phyloP scores from a whole-genome alignment of 768 basidiomycete genomes.

The Panaeolus papilionaceus region DNA sequence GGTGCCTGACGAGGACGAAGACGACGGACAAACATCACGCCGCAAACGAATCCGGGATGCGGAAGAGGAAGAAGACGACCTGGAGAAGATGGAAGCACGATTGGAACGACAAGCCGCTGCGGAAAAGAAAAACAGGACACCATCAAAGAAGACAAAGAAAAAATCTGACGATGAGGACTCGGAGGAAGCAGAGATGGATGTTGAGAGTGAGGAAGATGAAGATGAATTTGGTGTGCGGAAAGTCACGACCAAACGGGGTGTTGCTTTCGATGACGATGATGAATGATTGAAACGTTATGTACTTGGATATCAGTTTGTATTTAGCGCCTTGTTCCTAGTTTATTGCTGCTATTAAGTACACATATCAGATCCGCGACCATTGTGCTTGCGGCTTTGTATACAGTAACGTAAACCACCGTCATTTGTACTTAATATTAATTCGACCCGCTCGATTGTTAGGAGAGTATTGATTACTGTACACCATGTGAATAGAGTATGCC shows the following conservation, averaged over 20 bases:
- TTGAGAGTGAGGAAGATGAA: conserved; percentile 79
- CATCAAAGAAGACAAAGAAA: conserved; percentile 30
- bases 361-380: no score
- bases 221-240: conserved; percentile 73
- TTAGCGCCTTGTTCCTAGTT: background rate
- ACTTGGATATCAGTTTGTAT: background rate
- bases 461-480: background rate
- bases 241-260: conserved; percentile 56
- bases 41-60: conserved; percentile 44
- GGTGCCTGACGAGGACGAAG: conserved; percentile 79
- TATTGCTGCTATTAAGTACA: no score
- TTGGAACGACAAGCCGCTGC: conserved; percentile 62
- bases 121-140: conserved; percentile 47
- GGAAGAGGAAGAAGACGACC: conserved; percentile 58
- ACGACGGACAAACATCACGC: conserved; percentile 44
- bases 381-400: background rate
- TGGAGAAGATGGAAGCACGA: conserved; percentile 76
- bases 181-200: conserved; percentile 60
- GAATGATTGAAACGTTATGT: conserved; percentile 43
- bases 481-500: conserved; percentile 15
- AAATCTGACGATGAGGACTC: conserved; percentile 31
- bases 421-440: background rate
- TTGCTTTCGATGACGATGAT: conserved; percentile 70
- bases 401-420: background rate
- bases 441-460: background rate